Evolutionary conservation across 202 grass and related monocot species (phyloP).

Genomic region (Elaeis oleifera): DNA sequence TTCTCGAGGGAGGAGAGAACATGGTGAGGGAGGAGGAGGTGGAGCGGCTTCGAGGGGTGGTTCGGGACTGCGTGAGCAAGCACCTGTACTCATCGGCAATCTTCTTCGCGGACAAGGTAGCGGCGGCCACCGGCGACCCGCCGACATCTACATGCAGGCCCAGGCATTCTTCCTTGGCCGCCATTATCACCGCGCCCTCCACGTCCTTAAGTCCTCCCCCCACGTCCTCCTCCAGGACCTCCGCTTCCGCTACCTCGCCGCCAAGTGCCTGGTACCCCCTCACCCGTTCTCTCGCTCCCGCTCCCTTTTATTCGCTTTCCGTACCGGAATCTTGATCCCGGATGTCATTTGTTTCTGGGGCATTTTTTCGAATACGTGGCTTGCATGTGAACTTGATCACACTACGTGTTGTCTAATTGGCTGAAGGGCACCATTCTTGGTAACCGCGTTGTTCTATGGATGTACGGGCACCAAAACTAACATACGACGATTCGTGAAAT

Average conservation of each 20-base stretch:
- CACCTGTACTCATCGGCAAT: constrained; percentile 79
- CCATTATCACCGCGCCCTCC: constrained; percentile 71
- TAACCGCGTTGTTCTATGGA: not conserved
- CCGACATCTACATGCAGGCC: constrained; percentile 86
- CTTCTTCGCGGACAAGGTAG: constrained; percentile 93
- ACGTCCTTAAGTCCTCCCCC: constrained; percentile 67
- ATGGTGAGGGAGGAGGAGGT: constrained; percentile 73
- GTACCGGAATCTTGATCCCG: too few relatives aligned
- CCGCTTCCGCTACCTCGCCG: constrained; percentile 89
- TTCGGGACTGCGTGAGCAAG: constrained; percentile 81
- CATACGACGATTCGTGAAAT: too few relatives aligned
- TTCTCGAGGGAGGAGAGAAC: not conserved
- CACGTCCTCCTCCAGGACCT: constrained; percentile 67
- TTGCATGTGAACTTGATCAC: not conserved
- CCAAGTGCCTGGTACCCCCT: constrained; percentile 91
- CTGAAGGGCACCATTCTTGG: not conserved
- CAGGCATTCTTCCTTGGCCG: constrained; percentile 74
- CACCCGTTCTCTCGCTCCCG: constrained; percentile 63
- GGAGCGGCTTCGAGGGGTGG: constrained; percentile 72
- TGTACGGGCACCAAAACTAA: too few relatives aligned
- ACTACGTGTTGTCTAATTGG: not conserved
- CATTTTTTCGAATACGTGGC: constrained; percentile 17
- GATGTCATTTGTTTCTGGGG: not conserved
- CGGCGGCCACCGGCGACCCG: constrained; percentile 50
- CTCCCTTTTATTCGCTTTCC: not conserved